These are phyloP conservation scores for Aphanoascus verrucosus DNA, from an alignment of 2,329 filamentous ascomycete genomes.

Conservation along the genomic window DNA sequence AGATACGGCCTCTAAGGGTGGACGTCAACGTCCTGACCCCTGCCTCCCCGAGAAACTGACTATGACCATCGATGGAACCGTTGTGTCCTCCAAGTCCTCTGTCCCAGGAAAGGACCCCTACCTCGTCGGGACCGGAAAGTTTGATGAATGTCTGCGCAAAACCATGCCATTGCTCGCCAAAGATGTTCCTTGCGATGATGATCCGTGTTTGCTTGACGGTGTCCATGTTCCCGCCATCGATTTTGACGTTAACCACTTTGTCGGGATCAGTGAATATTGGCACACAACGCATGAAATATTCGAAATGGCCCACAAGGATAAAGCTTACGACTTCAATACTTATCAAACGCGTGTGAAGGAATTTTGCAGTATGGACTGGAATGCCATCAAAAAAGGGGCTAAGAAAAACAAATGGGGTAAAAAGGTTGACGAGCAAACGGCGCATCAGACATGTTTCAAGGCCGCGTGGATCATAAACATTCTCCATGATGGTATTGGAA, in stretches of 20 bases:
- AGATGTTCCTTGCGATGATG: constrained; percentile 68
- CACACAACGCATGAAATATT: constrained; percentile 96
- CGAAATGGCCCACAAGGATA: constrained; percentile 60
- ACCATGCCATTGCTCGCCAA: constrained; percentile 85
- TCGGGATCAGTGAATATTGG: constrained; percentile 98
- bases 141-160: constrained; percentile 69
- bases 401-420: constrained; percentile 59
- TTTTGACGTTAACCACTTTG: constrained; percentile 93
- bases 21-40: constrained; percentile 70
- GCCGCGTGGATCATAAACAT: constrained; percentile 97
- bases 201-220: constrained; percentile 81
- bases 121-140: constrained; percentile 74
- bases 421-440: constrained; percentile 61
- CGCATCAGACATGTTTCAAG: constrained; percentile 89
- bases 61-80: constrained; percentile 60
- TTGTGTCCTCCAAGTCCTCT: constrained; percentile 33
- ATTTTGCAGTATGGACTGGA: constrained; percentile 80
- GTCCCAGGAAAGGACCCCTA: constrained; percentile 40
- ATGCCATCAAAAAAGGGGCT: constrained; percentile 57
- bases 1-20: constrained; percentile 47
- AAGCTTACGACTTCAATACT: constrained; percentile 77
- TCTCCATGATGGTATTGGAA: constrained; percentile 87
- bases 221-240: constrained; percentile 91
- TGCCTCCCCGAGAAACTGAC: constrained; percentile 73
- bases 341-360: constrained; percentile 77